A percentile compares a stretch with the other conserved stretches of the same genome.
These are phyloP conservation scores for Hygrophorus pudorinus DNA, from an alignment of 768 basidiomycete species.

Conservation along the genomic window DNA sequence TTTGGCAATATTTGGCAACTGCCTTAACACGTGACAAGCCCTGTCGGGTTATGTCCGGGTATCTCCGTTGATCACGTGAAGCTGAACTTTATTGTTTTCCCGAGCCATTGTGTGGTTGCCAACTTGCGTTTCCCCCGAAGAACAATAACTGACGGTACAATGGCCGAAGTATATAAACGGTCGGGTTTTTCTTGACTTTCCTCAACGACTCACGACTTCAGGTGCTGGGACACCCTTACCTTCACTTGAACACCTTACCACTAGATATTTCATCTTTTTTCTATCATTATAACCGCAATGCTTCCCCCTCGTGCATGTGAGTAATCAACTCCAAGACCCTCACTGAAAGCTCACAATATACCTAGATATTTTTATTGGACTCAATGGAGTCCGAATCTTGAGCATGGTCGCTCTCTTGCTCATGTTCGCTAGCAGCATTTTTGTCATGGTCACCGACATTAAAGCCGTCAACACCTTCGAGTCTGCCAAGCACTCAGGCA, in stretches of 20 bases:
- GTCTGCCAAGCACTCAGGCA: conserved; percentile 24
- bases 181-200: not conserved
- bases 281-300: conserved; percentile 16
- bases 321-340: conserved; percentile 12
- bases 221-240: conserved; percentile 9
- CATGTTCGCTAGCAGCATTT: conserved; percentile 72
- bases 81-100: no score
- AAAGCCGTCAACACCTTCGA: conserved; percentile 63
- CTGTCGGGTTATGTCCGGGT: no score
- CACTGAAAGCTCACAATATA: not conserved
- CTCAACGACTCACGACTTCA: not conserved
- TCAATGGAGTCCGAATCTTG: conserved; percentile 69
- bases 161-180: not conserved
- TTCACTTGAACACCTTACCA: no score
- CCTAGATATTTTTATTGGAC: conserved; percentile 57
- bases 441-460: conserved; percentile 64
- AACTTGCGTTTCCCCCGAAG: no score
- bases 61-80: no score
- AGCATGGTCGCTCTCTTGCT: conserved; percentile 74
- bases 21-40: no score
- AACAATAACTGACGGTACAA: not conserved
- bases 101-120: no score
- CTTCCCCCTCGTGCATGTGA: conserved; percentile 39
- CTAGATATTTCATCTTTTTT: not conserved
- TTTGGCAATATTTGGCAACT: no score